Base-by-base conservation (phyloP, 2,329 filamentous ascomycete genomes). In the Hypocrella siamensis region DNA sequence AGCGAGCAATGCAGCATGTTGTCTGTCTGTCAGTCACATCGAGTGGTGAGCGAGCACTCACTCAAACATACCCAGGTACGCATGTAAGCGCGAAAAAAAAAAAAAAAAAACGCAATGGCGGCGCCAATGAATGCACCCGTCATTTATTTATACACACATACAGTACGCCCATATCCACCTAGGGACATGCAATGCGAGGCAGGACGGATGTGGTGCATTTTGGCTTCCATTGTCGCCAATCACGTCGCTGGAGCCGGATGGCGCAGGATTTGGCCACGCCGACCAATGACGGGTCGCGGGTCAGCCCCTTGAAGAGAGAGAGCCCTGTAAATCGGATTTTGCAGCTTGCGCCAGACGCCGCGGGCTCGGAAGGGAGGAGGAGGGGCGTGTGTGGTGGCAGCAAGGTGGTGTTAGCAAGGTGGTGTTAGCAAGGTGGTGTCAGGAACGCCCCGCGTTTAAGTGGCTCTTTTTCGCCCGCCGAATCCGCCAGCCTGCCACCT, bases 391-490 rank as follows among this genome's bases (percentile, higher is more conserved):
- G 27, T 18, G 27, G 16, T 28, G 25, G 25, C 25, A 12, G 18
- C 31, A 25, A 16, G 19, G 8, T 16, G 18, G 28, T 11, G 14
- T 14, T 34, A 29, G 33, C 31, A 34, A 34, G 30, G n/a, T 26
- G 25, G 11, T n/a, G 25, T 14, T 26, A 14, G 25, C 25, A 10
- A 7, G 25, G 25, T 37, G 36, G 42, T 49, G 49, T 45, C 51
- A 54, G 51, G 51, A 52, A 54, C 51, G 48, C 47, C 51, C 50
- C 49, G 46, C 51, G 44, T 47, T 46, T 46, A 42, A 46, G 42
- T 47, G 45, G 48, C 39, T 40, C 35, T 39, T 31, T 7, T 19
- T 16, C 26, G 19, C 32, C 19, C 26, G 26, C 19, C 27, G 26
- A 19, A 31, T n/a, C 12, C 12, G 26, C 18, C 19, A 25, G n/a